These are phyloP conservation scores for Helotiales sp. DNA, from an alignment of 2,329 filamentous ascomycete genomes.

Conservation along the genomic window DNA sequence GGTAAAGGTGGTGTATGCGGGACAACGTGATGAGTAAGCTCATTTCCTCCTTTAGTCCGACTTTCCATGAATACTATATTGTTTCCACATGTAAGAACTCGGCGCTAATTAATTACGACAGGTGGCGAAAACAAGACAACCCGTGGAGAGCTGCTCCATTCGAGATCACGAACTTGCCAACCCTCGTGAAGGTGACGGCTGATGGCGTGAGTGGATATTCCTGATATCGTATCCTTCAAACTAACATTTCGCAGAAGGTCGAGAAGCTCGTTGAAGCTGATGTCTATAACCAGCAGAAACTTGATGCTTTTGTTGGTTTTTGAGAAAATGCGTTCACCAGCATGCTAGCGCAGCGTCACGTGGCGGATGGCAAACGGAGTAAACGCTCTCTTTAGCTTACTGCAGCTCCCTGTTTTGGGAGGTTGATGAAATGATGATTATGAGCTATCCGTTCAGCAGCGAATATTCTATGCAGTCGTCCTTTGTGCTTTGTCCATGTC, in stretches of 20 bases:
- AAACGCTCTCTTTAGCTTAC: background rate
- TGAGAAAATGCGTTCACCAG: background rate
- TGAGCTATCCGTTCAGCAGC: background rate
- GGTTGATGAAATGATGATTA: background rate
- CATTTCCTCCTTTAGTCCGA: background rate
- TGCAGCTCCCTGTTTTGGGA: background rate
- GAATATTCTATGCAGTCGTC: too few species aligned
- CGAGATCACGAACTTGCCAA: constrained; percentile 36
- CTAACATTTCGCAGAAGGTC: too few species aligned
- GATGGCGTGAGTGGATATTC: constrained; percentile 34
- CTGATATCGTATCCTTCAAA: too few species aligned
- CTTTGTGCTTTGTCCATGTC: too few species aligned
- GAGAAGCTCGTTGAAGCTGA: constrained; percentile 37
- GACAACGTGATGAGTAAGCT: constrained; percentile 35
- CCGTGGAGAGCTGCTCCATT: constrained; percentile 37
- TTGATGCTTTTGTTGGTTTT: constrained; percentile 33
- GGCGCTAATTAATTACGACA: constrained; percentile 12
- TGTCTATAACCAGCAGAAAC: constrained; percentile 36
- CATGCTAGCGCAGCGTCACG: background rate
- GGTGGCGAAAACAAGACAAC: constrained; percentile 37
- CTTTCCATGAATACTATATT: too few species aligned
- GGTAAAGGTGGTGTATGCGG: constrained; percentile 35
- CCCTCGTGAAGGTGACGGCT: constrained; percentile 36
- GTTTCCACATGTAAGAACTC: too few species aligned
- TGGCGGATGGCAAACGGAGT: background rate